These are phyloP conservation scores for Sequoiadendron giganteum DNA, from an alignment of 75 land plant species.

Conservation along the genomic window DNA sequence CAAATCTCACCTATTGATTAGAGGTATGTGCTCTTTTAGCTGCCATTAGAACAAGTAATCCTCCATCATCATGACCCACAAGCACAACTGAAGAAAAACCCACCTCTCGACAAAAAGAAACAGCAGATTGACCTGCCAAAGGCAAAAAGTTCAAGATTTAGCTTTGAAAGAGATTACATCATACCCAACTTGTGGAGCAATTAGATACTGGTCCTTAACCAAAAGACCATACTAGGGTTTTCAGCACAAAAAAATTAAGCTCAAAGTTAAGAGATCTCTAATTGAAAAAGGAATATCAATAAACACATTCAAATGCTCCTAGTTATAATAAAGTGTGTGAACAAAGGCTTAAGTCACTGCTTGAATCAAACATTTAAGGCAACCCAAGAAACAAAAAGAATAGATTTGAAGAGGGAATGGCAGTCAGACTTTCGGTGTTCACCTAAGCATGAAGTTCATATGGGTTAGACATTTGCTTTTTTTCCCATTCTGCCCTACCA, in stretches of 20 bases:
- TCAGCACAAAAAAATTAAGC: not conserved
- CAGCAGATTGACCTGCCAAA: conserved; percentile 78
- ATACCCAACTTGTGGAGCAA: not conserved
- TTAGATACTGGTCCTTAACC: not conserved
- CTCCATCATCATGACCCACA: conserved; percentile 98
- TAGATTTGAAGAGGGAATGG: not conserved
- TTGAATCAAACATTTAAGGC: not conserved
- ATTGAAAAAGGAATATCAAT: no score
- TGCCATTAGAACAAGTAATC: conserved; percentile 81
- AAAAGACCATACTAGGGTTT: not conserved
- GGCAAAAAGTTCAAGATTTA: not conserved
- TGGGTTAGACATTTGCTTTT: conserved; percentile 65
- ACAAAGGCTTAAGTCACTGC: not conserved
- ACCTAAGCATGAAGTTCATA: conserved; percentile 91
- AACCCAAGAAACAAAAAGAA: not conserved
- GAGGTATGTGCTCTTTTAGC: conserved; percentile 56
- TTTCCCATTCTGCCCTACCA: conserved; percentile 69
- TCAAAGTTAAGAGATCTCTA: no score
- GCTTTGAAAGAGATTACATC: not conserved
- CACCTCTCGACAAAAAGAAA: conserved; percentile 74
- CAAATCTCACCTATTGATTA: conserved; percentile 19
- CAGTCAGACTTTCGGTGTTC: not conserved
- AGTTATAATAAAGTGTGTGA: not conserved
- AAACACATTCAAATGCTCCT: not conserved
- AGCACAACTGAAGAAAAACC: conserved; percentile 81